phyloP scores from a whole-genome alignment of 1,284 basidiomycete genomes.

The Irpex sp. region DNA sequence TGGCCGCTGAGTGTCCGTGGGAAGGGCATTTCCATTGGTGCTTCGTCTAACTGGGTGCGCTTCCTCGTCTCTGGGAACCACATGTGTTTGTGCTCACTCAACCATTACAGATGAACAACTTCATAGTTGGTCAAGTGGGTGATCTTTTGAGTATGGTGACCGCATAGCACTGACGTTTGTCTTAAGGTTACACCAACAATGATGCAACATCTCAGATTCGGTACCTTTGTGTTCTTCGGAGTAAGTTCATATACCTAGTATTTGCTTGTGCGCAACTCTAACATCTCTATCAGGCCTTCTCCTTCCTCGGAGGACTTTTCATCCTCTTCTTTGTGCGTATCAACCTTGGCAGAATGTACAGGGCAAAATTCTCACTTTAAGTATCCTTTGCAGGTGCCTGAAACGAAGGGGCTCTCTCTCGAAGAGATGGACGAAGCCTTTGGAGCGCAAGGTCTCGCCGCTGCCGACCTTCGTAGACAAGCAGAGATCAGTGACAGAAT shows the following conservation, averaged over 20 bases:
- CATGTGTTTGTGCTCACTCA: not conserved
- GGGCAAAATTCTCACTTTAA: not conserved
- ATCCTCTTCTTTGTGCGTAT: slow-evolving; percentile 54
- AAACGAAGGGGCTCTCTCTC: slow-evolving; percentile 64
- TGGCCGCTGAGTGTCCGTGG: slow-evolving; percentile 66
- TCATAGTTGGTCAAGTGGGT: slow-evolving; percentile 35
- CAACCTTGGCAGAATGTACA: not conserved
- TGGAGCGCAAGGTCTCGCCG: slow-evolving; percentile 48
- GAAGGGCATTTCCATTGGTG: slow-evolving; percentile 66
- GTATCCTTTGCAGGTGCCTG: slow-evolving; percentile 43
- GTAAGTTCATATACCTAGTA: slow-evolving; percentile 30
- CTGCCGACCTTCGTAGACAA: slow-evolving; percentile 52
- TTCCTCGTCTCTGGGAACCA: not conserved
- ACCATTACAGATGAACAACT: slow-evolving; percentile 63
- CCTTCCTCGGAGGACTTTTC: slow-evolving; percentile 61
- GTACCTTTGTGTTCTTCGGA: slow-evolving; percentile 70
- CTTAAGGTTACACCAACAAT: slow-evolving; percentile 62
- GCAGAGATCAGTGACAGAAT: slow-evolving; percentile 55
- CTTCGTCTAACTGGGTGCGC: slow-evolving; percentile 67
- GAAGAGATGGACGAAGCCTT: slow-evolving; percentile 75
- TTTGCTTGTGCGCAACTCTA: not conserved
- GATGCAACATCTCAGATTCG: slow-evolving; percentile 53
- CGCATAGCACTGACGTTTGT: slow-evolving; percentile 14
- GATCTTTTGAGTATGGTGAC: not conserved
- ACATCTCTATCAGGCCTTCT: slow-evolving; percentile 42